Conservation (phyloP, 164 flowering plant genomes). For the Magnolia officinalis region DNA sequence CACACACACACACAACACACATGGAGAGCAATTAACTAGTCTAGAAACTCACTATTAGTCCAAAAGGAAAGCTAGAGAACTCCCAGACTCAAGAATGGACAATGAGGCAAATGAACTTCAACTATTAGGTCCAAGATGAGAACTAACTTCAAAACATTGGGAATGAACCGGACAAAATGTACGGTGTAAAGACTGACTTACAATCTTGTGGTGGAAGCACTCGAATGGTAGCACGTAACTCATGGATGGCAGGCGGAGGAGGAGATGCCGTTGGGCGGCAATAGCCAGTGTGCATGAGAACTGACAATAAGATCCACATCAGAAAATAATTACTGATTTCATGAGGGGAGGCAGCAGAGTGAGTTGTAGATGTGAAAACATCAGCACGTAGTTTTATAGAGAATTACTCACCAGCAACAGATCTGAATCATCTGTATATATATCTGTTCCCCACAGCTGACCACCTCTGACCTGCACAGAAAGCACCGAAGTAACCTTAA, state of each 20-base stretch:
- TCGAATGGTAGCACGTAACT: constrained; percentile 76
- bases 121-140: not conserved
- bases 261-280: constrained; percentile 90
- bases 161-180: not conserved
- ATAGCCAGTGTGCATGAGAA: constrained; percentile 98
- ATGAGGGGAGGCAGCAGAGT: not conserved
- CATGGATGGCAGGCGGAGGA: constrained; percentile 83
- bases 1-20: not conserved
- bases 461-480: constrained; percentile 88
- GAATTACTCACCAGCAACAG: constrained; percentile 80
- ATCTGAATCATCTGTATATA: constrained; percentile 96
- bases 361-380: not conserved
- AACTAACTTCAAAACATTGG: not conserved
- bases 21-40: not conserved
- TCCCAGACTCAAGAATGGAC: too few species aligned
- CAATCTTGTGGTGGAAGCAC: constrained; percentile 95
- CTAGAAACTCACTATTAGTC: too few species aligned
- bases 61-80: too few species aligned
- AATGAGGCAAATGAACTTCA: not conserved
- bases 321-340: not conserved
- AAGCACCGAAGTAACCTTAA: not conserved
- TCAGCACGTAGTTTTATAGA: not conserved
- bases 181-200: constrained; percentile 29
- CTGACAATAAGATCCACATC: constrained; percentile 34
- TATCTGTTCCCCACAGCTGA: constrained; percentile 97